These are phyloP conservation scores for carrot (Daucus carota) DNA, from an alignment of 129 eudicot genomes.

Conservation along the genomic window DH1_v3.0 NC_030381.2:45112501-45113000, in stretches of 20 bases:
- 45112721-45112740: constrained; percentile 74
- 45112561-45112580: constrained; percentile 71
- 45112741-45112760: constrained; percentile 61
- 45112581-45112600: constrained; percentile 55
- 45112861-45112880: constrained; percentile 65
- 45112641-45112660: constrained; percentile 86
- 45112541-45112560: constrained; percentile 50
- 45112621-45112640: constrained; percentile 74
- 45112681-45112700: constrained; percentile 85
- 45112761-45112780: constrained; percentile 73
- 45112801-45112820: constrained; percentile 60
- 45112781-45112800: constrained; percentile 54
- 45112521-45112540: constrained; percentile 82
- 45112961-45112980: constrained; percentile 84
- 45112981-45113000: constrained; percentile 53
- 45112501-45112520: constrained; percentile 55
- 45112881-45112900: constrained; percentile 63
- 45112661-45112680: constrained; percentile 57
- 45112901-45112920: constrained; percentile 45
- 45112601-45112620: constrained; percentile 80
- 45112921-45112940: constrained; percentile 86
- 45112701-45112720: constrained; percentile 45
- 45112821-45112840: constrained; percentile 63
- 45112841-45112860: constrained; percentile 84
- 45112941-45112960: constrained; percentile 78